These are phyloP conservation scores for Boletus barrowsii DNA, from an alignment of 768 basidiomycete genomes.

Conservation along the genomic window DNA sequence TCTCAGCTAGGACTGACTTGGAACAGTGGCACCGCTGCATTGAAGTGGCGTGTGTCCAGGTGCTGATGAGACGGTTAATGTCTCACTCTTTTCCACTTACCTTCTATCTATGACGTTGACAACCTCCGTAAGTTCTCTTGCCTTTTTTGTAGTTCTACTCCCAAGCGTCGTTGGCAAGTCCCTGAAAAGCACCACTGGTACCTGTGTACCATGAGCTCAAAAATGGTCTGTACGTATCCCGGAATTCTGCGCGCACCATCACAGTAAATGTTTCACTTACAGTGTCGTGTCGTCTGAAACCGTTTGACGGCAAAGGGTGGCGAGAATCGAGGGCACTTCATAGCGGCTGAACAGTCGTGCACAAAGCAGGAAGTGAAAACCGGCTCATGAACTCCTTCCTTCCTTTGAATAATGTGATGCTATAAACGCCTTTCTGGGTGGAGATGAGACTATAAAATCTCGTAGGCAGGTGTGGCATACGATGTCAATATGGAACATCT, in stretches of 20 bases:
- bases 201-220: too few species aligned
- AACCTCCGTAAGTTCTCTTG: too few species aligned
- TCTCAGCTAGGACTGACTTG: too few species aligned
- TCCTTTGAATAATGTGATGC: background rate
- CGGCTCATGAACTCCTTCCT: too few species aligned
- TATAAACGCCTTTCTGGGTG: background rate
- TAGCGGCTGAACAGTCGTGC: background rate
- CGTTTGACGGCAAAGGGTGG: background rate
- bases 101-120: too few species aligned
- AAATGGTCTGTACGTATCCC: background rate
- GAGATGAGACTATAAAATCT: constrained; percentile 6
- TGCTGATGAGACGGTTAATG: too few species aligned
- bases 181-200: background rate
- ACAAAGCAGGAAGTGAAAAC: too few species aligned
- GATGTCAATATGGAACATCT: constrained; percentile 5
- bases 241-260: background rate
- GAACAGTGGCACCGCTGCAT: too few species aligned
- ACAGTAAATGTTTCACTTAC: constrained; percentile 1
- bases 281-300: constrained; percentile 1
- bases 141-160: too few species aligned
- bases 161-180: too few species aligned
- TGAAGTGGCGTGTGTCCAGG: too few species aligned
- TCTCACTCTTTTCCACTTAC: too few species aligned
- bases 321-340: background rate
- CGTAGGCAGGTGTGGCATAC: background rate